Evolutionary conservation across 1,284 basidiomycete species (phyloP).

Genomic region (Gymnopus androsaceus): DNA sequence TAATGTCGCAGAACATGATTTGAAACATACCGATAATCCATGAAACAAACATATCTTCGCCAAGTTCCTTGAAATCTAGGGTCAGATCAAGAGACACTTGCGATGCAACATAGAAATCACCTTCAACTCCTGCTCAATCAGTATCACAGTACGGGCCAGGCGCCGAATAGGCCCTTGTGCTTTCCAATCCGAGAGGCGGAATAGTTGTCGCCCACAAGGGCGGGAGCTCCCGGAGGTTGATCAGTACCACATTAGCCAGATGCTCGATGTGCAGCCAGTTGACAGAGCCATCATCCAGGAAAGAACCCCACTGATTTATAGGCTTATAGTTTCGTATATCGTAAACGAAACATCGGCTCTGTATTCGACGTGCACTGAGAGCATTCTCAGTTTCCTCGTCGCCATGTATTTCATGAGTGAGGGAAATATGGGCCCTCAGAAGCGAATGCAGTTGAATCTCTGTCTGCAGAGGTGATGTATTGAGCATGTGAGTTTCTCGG

Average conservation of each 20-base stretch:
- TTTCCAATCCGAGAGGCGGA: constrained; percentile 52
- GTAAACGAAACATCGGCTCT: constrained; percentile 60
- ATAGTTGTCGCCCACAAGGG: constrained; percentile 35
- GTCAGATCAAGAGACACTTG: not conserved
- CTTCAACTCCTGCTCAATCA: constrained; percentile 74
- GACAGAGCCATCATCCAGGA: constrained; percentile 38
- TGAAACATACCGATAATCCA: constrained; percentile 66
- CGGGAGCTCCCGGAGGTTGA: constrained; percentile 57
- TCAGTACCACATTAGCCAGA: constrained; percentile 56
- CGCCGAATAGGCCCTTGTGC: constrained; percentile 53
- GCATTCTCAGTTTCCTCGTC: constrained; percentile 25
- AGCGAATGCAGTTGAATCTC: constrained; percentile 28
- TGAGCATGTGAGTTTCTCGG: constrained; percentile 37
- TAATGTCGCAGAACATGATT: not conserved
- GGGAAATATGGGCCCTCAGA: constrained; percentile 19
- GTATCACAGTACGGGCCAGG: constrained; percentile 36
- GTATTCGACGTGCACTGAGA: constrained; percentile 41
- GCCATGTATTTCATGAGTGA: constrained; percentile 20
- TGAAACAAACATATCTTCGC: constrained; percentile 70
- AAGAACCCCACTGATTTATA: constrained; percentile 60
- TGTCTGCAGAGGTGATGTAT: constrained; percentile 22
- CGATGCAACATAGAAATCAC: constrained; percentile 29
- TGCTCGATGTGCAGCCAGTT: constrained; percentile 66
- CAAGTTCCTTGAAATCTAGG: constrained; percentile 46
- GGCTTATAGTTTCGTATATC: constrained; percentile 58